Evolutionary conservation across 2,329 filamentous ascomycete species (phyloP).

Genomic region (Macrophomina pseudophaseolina): DNA sequence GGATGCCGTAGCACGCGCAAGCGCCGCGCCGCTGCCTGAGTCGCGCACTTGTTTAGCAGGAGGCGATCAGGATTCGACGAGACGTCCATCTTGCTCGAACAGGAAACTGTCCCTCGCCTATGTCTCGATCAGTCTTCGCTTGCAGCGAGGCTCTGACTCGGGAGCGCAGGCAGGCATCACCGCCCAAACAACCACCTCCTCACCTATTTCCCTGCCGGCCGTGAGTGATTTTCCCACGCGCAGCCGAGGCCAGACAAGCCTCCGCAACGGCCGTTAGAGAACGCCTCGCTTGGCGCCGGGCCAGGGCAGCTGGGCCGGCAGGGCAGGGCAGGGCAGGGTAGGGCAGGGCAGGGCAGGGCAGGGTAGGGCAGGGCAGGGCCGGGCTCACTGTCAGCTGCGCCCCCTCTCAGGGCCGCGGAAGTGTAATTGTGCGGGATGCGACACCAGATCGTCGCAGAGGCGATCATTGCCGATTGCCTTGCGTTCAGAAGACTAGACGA

Average conservation of each 20-base stretch:
- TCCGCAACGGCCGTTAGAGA: not conserved
- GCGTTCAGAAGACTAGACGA: constrained; percentile 3
- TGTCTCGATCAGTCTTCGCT: not conserved
- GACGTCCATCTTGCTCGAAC: constrained; percentile 4
- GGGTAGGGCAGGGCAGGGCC: not conserved
- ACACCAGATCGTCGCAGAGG: constrained; percentile 4
- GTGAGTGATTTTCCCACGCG: not conserved
- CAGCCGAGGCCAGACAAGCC: not conserved
- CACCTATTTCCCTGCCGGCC: not conserved
- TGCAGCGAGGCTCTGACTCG: not conserved
- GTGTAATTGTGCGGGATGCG: not conserved
- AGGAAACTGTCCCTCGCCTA: not conserved
- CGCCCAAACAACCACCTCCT: not conserved
- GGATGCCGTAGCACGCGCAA: constrained; percentile 2
- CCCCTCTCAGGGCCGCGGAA: not conserved
- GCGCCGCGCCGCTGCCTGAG: not conserved
- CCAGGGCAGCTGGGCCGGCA: too few relatives aligned
- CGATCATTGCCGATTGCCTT: constrained; percentile 3
- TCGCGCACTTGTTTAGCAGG: not conserved
- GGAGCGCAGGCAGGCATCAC: not conserved
- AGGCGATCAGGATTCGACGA: not conserved
- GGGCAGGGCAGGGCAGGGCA: not conserved
- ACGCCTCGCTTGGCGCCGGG: not conserved
- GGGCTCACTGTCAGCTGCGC: not conserved
- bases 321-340: not conserved